Evolutionary conservation across 78 protist species (phyloP), one percentile per base, ranked within the genome.

Genomic region (Bigelowiella natans): DNA sequence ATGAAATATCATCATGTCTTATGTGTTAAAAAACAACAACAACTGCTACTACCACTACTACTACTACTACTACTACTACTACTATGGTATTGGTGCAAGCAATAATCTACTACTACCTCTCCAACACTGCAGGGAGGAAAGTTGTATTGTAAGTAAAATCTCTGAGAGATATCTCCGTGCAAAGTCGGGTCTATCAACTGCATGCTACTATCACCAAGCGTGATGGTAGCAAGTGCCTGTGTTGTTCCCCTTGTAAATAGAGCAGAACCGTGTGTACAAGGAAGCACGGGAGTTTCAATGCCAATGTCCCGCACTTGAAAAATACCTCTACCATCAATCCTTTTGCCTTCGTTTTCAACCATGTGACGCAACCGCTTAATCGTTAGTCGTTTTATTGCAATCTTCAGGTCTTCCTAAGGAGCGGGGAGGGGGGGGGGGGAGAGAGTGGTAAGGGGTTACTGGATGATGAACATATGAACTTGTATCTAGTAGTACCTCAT

Each of bases 231-330:
- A 37, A 89, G 85, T 18, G 91, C 0, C 51, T 89, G 91, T 64
- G 91, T 89, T 51, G 40, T 85, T 2, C 91, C 91, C 18, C 91
- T 82, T 30, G 91, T 89, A 63, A 89, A 89, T 39, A 89, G 87
- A 18, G 83, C 91, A 26, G 73, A 51, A 26, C 73, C 73, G 18
- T 51, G 73, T 18, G 73, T 51, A 18, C 73, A 51, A 26, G 73
- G 73, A 18, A 51, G 73, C 73, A 51, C 73, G 18, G 73, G 73
- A 7, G 73, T 51, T 26, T 51, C 73, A 18, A 51, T 51, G 7
- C 34, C 18, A 18, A 51, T 51, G 34, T 51, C 73, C 18, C 73
- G 73, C 73, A 51, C 73, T 26, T 51, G 34, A 26, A 18, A 51
- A 26, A 51, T 18, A 51, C 73, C 73, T 51, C 73, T 7, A 7